Conservation (phyloP, 2,329 filamentous ascomycete genomes). For the Emericellopsis atlantica region DNA sequence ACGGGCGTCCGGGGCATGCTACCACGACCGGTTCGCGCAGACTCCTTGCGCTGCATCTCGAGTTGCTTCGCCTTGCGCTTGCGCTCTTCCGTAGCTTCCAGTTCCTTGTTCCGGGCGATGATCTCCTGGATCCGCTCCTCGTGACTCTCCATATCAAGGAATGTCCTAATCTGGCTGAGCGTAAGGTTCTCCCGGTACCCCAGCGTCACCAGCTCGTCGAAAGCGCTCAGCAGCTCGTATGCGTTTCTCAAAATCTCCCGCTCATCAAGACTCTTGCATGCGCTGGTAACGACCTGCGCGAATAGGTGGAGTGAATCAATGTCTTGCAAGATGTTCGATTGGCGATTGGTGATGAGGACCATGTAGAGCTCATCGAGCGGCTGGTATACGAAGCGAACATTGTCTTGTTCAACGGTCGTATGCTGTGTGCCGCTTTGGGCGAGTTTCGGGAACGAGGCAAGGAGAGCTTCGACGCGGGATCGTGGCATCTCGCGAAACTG, state of each 20-base stretch:
- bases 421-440: conserved; percentile 94
- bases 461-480: conserved; percentile 88
- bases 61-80: conserved; percentile 98
- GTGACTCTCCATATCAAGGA: conserved; percentile 98
- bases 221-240: conserved; percentile 90
- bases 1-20: conserved; percentile 60
- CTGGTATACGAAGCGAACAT: conserved; percentile 98
- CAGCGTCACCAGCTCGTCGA: conserved; percentile 91
- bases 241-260: conserved; percentile 90
- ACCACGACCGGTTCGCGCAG: conserved; percentile 61
- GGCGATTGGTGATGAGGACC: conserved; percentile 97
- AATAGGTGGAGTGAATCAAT: conserved; percentile 98
- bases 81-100: conserved; percentile 94
- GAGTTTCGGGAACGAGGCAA: conserved; percentile 95
- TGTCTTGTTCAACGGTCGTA: conserved; percentile 97
- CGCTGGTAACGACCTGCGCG: conserved; percentile 90
- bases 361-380: conserved; percentile 99
- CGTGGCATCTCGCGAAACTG: conserved; percentile 97
- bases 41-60: conserved; percentile 97
- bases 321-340: conserved; percentile 98
- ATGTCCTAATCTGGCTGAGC: conserved; percentile 95
- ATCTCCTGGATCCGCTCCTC: conserved; percentile 99
- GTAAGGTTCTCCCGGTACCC: conserved; percentile 95
- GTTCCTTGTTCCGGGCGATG: conserved; percentile 95
- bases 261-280: conserved; percentile 93